Evolutionary conservation across 2,329 filamentous ascomycete genomes (phyloP), one percentile per base, ranked within the genome.

Genomic region (Sporothrix inflata): DNA sequence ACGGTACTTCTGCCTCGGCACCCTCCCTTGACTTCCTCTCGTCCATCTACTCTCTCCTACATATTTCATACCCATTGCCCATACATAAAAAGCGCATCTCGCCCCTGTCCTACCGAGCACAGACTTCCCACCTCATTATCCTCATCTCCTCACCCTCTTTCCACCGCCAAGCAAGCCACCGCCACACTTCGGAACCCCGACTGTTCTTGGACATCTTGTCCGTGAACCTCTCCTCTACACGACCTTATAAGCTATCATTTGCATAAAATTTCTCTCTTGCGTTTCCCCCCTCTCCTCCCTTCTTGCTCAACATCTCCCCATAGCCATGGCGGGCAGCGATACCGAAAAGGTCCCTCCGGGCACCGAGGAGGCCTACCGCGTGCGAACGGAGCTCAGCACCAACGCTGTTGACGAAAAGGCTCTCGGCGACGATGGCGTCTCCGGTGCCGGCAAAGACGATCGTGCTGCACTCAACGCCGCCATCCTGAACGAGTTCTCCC

Each of bases 401-500:
- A 30, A n/a, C n/a, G 53, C 60, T 11, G 1, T 53, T 3, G 72
- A 73, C 27, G 72, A 73, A 5, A 73, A 73, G 71, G 57, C 47
- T 51, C n/a, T 4, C 21, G 47, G 53, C 11, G 24, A 27, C 53
- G 16, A 53, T 40, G 27, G 61, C 14, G 4, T 49, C 47, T 12
- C 42, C 3, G 47, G 47, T 14, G 47, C 19, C 8, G 12, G 14
- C 45, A 49, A 38, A 16, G 65, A 9, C 16, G 45, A 67, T 24
- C 24, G 30, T 38, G 65, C 27, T 4, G 65, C 27, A 1, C 21
- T 45, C 19, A 30, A 71, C 30, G 65, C 73, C n/a, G 69, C 71
- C 21, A 74, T 78, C 14, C 81, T 83, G 73, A 77, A 82, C 74
- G 85, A 83, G 70, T 90, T 91, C 80, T 85, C 87, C 0, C 84